Conservation (phyloP, 1,284 basidiomycete species). For the Cutaneotrichosporon cavernicola region DNA sequence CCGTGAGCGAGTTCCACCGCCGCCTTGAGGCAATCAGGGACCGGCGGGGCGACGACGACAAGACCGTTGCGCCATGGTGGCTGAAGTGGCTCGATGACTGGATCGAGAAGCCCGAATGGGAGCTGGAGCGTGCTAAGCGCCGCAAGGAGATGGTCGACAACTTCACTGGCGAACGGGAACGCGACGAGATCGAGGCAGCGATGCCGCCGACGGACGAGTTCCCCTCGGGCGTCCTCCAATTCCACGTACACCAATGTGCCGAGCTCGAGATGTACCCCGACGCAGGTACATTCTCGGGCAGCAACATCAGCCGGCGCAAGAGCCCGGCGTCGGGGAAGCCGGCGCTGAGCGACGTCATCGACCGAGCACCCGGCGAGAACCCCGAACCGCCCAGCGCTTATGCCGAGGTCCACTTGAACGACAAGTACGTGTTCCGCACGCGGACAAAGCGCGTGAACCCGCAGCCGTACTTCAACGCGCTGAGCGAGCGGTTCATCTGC, state of each 20-base stretch:
- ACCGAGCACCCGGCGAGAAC: constrained; percentile 46
- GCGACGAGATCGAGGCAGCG: constrained; percentile 50
- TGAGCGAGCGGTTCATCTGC: constrained; percentile 55
- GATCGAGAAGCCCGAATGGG: constrained; percentile 42
- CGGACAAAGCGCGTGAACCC: constrained; percentile 54
- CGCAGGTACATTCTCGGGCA: constrained; percentile 42
- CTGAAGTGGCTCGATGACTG: constrained; percentile 33
- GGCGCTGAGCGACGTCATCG: constrained; percentile 42
- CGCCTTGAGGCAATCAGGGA: constrained; percentile 18
- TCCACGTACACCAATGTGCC: constrained; percentile 51
- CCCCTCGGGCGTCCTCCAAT: constrained; percentile 47
- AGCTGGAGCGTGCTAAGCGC: constrained; percentile 38
- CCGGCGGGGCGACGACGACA: constrained; percentile 17
- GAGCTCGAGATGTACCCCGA: constrained; percentile 47
- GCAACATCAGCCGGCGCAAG: constrained; percentile 22
- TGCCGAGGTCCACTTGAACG: constrained; percentile 55
- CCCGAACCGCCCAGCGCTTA: constrained; percentile 52
- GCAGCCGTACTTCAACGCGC: constrained; percentile 55
- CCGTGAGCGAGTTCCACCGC: constrained; percentile 32
- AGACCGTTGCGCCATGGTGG: constrained; percentile 36
- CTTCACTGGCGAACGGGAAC: constrained; percentile 49
- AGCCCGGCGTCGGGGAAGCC: constrained; percentile 47
- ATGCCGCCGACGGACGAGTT: constrained; percentile 39
- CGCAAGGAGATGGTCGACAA: constrained; percentile 46
- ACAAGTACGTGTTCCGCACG: constrained; percentile 53